phyloP scores from a whole-genome alignment of 2,329 filamentous ascomycete species.

The Cryoendolithus antarcticus region DNA sequence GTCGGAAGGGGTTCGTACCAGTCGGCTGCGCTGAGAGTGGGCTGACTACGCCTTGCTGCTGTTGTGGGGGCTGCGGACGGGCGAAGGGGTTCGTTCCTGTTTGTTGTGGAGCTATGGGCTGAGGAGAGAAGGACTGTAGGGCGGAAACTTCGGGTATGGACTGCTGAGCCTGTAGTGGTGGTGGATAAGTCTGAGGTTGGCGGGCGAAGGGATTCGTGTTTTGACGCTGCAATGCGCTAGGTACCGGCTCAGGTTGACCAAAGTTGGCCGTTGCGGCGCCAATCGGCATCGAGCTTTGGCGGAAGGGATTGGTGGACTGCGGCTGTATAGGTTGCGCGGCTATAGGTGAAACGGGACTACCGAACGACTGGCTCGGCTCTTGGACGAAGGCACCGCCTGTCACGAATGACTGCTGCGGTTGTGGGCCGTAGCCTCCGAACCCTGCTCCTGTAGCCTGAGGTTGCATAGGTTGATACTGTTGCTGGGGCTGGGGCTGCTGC shows the following conservation, averaged over 20 bases:
- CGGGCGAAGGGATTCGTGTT: slow-evolving; percentile 52
- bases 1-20: slow-evolving; percentile 90
- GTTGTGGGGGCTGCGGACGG: slow-evolving; percentile 36
- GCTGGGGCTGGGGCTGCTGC: slow-evolving; percentile 19
- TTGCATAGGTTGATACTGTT: slow-evolving; percentile 39
- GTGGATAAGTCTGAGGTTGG: slow-evolving; percentile 10
- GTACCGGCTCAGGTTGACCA: slow-evolving; percentile 11
- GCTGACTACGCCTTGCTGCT: background rate
- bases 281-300: slow-evolving; percentile 65
- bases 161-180: slow-evolving; percentile 2
- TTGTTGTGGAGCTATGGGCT: slow-evolving; percentile 41
- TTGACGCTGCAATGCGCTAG: slow-evolving; percentile 14
- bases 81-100: slow-evolving; percentile 64
- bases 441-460: slow-evolving; percentile 59
- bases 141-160: slow-evolving; percentile 13
- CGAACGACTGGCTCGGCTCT: slow-evolving; percentile 13
- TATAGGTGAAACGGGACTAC: slow-evolving; percentile 13
- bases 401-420: slow-evolving; percentile 44
- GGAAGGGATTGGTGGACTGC: slow-evolving; percentile 80
- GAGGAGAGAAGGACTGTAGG: too few relatives aligned
- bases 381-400: slow-evolving; percentile 13
- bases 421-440: slow-evolving; percentile 68
- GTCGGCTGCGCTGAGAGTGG: slow-evolving; percentile 62
- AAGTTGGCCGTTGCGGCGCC: slow-evolving; percentile 6
- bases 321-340: slow-evolving; percentile 25